Base-by-base conservation (phyloP, 805 yeast genomes). In the Citeromyces nyonsensis region DNA sequence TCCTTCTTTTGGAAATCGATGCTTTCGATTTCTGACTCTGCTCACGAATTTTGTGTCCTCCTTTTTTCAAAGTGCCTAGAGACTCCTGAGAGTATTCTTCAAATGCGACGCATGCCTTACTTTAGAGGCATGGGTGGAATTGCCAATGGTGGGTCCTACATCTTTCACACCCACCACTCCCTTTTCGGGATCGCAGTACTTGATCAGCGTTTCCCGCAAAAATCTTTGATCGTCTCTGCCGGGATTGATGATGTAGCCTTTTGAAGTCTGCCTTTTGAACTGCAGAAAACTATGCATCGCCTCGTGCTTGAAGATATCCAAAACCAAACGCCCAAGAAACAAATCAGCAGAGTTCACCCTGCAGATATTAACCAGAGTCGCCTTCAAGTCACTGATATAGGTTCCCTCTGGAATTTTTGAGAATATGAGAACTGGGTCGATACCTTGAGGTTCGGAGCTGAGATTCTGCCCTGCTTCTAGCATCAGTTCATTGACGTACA, bases 401-500 rank as follows among this genome's bases (percentile, higher is more conserved):
- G 75, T 62, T 20, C 69, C 62, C 7, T 57, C 53, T 0, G 88
- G 81, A 37, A 86, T 76, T 22, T 71, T 56, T 35, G 65, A 58
- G 24, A 86, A 59, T 10, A 86, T 76, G 2, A 69, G 68, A n/a
- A 74, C 63, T 3, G 91, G 83, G 42, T 75, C 79, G 26, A 71
- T 63, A 11, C 18, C 18, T 20, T 15, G 20, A 10, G 29, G 29
- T 11, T 27, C 29, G 9, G 15, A 15, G 22, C 10, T 27, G 29
- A 14, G 15, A 10, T 27, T 27, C 32, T 65, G 73, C 40, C 79
- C 82, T 1, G 81, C 73, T 34, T 69, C 60, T 36, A 78, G 76
- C 35, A 91, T 63, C 31, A 88, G 57, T 5, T 80, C 79, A 38
- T 71, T 69, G 28, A 88, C 76, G 45, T 83, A 85, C n/a, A 61